Evolutionary conservation across 805 yeast species (phyloP).

Genomic region (Barnettozyma botsteinii): DNA sequence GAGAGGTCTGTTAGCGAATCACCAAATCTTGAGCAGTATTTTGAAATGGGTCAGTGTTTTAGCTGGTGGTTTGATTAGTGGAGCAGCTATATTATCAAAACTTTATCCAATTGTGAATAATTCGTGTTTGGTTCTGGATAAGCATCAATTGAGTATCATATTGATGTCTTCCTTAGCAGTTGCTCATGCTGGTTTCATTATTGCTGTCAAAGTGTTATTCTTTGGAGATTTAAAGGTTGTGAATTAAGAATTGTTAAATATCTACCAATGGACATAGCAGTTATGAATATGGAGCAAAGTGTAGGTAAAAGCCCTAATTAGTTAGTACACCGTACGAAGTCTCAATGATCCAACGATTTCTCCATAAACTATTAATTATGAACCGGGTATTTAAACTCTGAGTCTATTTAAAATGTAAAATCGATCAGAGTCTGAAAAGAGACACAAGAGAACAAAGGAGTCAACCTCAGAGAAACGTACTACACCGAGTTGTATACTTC

Average conservation of each 20-base stretch:
- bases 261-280: too few relatives aligned
- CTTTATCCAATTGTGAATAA: conserved; percentile 35
- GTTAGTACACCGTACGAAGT: too few relatives aligned
- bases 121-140: conserved; percentile 29
- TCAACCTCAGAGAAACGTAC: too few relatives aligned
- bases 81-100: conserved; percentile 46
- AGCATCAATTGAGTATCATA: conserved; percentile 32
- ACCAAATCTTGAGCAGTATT: conserved; percentile 37
- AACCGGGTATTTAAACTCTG: too few relatives aligned
- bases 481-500: too few relatives aligned
- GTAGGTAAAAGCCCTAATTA: too few relatives aligned
- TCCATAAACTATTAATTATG: too few relatives aligned
- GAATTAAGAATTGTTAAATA: conserved; percentile 1
- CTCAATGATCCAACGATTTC: too few relatives aligned
- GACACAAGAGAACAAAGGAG: too few relatives aligned
- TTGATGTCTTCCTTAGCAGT: conserved; percentile 38
- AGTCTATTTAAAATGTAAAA: too few relatives aligned
- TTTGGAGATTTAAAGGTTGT: conserved; percentile 39
- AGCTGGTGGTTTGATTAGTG: conserved; percentile 57
- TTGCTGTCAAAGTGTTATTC: conserved; percentile 61
- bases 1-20: conserved; percentile 47
- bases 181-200: conserved; percentile 52
- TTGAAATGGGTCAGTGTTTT: conserved; percentile 61
- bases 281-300: too few relatives aligned
- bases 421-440: too few relatives aligned